Evolutionary conservation across 1,284 basidiomycete genomes (phyloP).

Genomic region (Coniferiporia weirii): DNA sequence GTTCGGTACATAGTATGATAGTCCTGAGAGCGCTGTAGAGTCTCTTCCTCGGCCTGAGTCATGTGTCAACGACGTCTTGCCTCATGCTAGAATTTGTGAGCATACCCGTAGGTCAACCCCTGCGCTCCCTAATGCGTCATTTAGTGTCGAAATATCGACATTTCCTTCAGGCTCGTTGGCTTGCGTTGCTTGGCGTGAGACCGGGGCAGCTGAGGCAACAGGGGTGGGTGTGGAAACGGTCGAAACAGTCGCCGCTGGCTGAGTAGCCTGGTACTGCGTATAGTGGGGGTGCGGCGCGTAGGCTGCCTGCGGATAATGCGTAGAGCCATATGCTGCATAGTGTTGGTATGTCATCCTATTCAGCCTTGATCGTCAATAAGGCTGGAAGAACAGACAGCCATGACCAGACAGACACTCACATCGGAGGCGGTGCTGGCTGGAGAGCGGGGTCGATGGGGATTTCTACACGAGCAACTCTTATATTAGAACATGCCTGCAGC

Average conservation of each 20-base stretch:
- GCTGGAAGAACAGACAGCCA: neutral
- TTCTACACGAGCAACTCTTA: constrained; percentile 29
- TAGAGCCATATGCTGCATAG: constrained; percentile 25
- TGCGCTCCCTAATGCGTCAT: constrained; percentile 77
- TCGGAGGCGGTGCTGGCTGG: constrained; percentile 38
- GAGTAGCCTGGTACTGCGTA: constrained; percentile 40
- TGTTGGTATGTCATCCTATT: constrained; percentile 40
- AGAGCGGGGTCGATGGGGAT: constrained; percentile 67
- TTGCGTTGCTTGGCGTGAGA: constrained; percentile 19
- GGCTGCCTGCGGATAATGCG: constrained; percentile 51
- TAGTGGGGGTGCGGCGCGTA: constrained; percentile 40
- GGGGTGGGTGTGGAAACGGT: constrained; percentile 21
- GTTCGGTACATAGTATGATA: constrained; percentile 52
- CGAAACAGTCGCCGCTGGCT: constrained; percentile 27
- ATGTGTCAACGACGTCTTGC: neutral
- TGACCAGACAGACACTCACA: constrained; percentile 29
- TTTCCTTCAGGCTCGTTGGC: constrained; percentile 33
- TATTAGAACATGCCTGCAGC: constrained; percentile 17
- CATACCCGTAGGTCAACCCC: constrained; percentile 74
- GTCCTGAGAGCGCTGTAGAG: constrained; percentile 60
- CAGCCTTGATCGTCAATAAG: constrained; percentile 15
- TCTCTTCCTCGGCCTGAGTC: constrained; percentile 72
- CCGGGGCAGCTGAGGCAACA: constrained; percentile 12
- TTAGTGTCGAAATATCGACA: constrained; percentile 67
- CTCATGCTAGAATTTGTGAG: constrained; percentile 11